These are phyloP conservation scores for Euphorbia schlechtendalii DNA, from an alignment of 441 rosid genomes.

Conservation along the genomic window DNA sequence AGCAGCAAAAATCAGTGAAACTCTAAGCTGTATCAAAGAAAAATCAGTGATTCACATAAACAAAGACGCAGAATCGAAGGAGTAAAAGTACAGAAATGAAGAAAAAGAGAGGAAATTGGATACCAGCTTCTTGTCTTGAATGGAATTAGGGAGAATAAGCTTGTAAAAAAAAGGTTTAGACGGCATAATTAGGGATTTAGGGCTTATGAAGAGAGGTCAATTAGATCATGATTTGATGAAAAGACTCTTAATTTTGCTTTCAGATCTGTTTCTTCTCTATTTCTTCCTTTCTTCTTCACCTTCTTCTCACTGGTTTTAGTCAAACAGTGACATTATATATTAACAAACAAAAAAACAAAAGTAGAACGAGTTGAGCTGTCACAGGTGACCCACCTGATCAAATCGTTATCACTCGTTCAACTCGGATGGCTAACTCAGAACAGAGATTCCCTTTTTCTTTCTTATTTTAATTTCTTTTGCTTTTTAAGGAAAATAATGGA, in stretches of 20 bases:
- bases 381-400: background rate
- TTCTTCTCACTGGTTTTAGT: conserved; percentile 25
- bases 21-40: background rate
- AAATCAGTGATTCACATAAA: background rate
- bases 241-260: conserved; percentile 23
- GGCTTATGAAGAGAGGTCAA: conserved; percentile 11
- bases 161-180: conserved; percentile 89
- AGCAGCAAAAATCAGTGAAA: background rate
- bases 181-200: conserved; percentile 54
- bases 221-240: conserved; percentile 20
- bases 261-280: conserved; percentile 35
- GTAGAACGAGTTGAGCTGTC: conserved; percentile 22
- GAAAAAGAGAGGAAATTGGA: conserved; percentile 4
- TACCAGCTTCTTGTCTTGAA: conserved; percentile 77
- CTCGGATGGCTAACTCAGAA: conserved; percentile 7
- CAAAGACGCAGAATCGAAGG: background rate
- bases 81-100: background rate
- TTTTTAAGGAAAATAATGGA: background rate
- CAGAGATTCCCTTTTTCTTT: background rate
- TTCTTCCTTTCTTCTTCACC: conserved; percentile 7
- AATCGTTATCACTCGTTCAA: background rate
- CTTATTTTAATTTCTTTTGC: background rate
- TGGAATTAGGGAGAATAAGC: conserved; percentile 68
- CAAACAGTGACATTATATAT: conserved; percentile 24
- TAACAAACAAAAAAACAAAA: conserved; percentile 24